A percentile compares a stretch with the other conserved stretches of the same genome.
These are phyloP conservation scores for Bipolaris zeicola DNA, from an alignment of 2,329 filamentous ascomycete genomes.

Conservation along the genomic window DNA sequence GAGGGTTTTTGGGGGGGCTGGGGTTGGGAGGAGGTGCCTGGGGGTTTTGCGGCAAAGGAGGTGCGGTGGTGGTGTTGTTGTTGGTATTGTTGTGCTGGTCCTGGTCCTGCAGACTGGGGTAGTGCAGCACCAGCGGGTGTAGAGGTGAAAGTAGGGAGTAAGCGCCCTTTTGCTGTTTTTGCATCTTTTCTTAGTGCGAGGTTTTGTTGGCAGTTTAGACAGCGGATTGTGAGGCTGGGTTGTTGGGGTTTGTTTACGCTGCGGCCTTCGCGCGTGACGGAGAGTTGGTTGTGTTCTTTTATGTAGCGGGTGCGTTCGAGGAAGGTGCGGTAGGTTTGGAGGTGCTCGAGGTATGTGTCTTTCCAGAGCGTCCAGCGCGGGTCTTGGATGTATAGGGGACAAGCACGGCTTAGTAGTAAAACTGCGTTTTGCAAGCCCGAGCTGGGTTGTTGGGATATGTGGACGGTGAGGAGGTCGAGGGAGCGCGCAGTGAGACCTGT, in stretches of 20 bases:
- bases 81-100: too few species aligned
- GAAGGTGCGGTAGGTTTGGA: conserved; percentile 74
- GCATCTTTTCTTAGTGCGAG: conserved; percentile 52
- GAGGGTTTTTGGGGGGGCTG: conserved; percentile 29
- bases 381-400: conserved; percentile 78
- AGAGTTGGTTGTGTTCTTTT: conserved; percentile 73
- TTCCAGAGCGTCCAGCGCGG: conserved; percentile 77
- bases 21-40: conserved; percentile 2
- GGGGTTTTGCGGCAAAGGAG: not conserved
- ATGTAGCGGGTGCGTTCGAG: conserved; percentile 78
- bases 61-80: not conserved
- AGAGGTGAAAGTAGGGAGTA: conserved; percentile 16
- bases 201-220: conserved; percentile 71
- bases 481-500: conserved; percentile 75
- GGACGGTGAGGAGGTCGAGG: conserved; percentile 76
- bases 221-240: conserved; percentile 75
- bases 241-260: conserved; percentile 66
- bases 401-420: conserved; percentile 73
- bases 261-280: conserved; percentile 65
- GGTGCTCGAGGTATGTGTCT: conserved; percentile 72
- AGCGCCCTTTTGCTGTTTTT: conserved; percentile 20
- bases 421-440: conserved; percentile 77
- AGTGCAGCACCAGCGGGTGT: not conserved
- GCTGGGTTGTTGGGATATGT: conserved; percentile 71
- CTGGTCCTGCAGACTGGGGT: not conserved